Evolutionary conservation across 2,329 filamentous ascomycete genomes (phyloP).

Genomic region (Bipolaris cookei): DNA sequence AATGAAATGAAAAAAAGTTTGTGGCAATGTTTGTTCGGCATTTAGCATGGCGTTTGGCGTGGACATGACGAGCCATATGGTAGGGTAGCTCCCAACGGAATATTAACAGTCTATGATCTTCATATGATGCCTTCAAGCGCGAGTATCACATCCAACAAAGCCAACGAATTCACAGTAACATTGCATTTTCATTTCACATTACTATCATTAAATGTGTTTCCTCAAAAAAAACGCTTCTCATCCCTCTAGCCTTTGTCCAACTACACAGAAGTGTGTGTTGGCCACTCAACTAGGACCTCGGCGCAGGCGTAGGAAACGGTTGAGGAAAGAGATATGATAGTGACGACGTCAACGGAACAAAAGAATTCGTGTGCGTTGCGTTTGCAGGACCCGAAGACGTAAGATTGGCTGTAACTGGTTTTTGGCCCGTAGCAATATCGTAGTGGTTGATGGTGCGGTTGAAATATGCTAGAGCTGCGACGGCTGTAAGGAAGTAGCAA

Average conservation of each 20-base stretch:
- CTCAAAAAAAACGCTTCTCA: neutral
- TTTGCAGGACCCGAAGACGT: constrained; percentile 43
- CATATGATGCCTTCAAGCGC: neutral
- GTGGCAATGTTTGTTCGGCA: constrained; percentile 17
- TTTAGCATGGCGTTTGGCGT: constrained; percentile 45
- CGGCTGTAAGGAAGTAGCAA: constrained; percentile 5
- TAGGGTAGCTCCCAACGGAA: too few species aligned
- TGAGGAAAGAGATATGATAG: constrained; percentile 12
- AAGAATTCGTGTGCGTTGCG: constrained; percentile 51
- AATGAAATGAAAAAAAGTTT: constrained; percentile 16
- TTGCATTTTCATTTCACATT: neutral
- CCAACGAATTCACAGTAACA: neutral
- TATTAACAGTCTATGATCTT: too few species aligned
- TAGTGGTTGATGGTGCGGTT: constrained; percentile 47
- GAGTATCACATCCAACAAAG: neutral
- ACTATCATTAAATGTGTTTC: neutral
- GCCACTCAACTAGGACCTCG: constrained; percentile 7
- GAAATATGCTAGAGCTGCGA: constrained; percentile 47
- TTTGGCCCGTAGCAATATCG: constrained; percentile 46
- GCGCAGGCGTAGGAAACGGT: constrained; percentile 21
- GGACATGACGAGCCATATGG: neutral
- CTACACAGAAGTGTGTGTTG: neutral
- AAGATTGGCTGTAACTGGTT: constrained; percentile 44
- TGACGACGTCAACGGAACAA: constrained; percentile 41
- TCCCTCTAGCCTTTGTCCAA: neutral